Conservation (phyloP, 495 filamentous ascomycete species). For the Chlorociboria aeruginascens region DNA sequence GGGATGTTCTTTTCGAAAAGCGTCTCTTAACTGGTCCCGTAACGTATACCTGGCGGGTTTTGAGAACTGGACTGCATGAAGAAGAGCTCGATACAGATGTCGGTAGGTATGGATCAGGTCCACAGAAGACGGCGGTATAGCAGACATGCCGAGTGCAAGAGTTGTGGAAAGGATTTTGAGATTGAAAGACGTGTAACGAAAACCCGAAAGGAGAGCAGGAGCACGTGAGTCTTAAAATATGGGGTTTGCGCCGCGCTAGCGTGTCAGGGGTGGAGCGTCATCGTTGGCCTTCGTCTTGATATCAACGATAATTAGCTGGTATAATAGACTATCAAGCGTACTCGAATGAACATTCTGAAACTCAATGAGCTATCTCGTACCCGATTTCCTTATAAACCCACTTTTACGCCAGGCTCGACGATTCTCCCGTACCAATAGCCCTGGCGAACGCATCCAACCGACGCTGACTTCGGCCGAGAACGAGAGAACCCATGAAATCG, state of each 20-base stretch:
- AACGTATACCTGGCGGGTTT: slow-evolving; percentile 60
- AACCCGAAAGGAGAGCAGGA: background rate
- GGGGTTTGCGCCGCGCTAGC: background rate
- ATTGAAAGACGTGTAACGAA: background rate
- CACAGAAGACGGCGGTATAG: slow-evolving; percentile 1
- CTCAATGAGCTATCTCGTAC: slow-evolving; percentile 63
- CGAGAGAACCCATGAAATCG: slow-evolving; percentile 13
- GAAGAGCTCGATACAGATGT: slow-evolving; percentile 55
- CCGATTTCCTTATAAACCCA: slow-evolving; percentile 64
- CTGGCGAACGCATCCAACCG: background rate
- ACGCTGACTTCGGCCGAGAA: background rate
- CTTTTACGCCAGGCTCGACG: slow-evolving; percentile 65
- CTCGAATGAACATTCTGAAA: slow-evolving; percentile 7
- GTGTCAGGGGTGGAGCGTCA: background rate
- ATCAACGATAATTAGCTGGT: background rate
- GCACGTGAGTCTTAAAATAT: background rate
- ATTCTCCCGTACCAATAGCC: slow-evolving; percentile 35
- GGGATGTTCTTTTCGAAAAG: slow-evolving; percentile 50
- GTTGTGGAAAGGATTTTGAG: background rate
- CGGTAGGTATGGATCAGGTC: slow-evolving; percentile 68
- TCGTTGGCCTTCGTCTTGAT: background rate
- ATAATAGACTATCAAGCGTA: background rate
- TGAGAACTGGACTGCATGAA: slow-evolving; percentile 73
- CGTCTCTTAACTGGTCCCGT: slow-evolving; percentile 48
- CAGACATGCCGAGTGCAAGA: background rate